Evolutionary conservation across 2,329 filamentous ascomycete genomes (phyloP).

Genomic region (Cercospora brassicicola): DNA sequence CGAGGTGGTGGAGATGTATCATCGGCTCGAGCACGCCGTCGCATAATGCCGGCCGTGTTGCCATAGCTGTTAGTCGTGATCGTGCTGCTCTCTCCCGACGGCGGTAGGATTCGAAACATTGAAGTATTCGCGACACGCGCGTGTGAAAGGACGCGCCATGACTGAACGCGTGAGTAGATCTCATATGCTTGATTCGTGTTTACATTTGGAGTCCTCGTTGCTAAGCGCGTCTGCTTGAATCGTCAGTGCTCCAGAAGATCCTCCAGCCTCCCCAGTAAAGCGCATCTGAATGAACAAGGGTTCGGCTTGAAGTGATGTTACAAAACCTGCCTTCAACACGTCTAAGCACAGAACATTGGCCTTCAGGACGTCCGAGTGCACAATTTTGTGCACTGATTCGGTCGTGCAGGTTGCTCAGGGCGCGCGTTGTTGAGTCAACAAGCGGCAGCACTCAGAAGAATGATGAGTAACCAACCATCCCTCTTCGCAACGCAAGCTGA

Average conservation of each 20-base stretch:
- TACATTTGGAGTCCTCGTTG: neutral
- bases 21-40: neutral
- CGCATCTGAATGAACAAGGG: neutral
- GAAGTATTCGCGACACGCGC: neutral
- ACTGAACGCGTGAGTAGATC: neutral
- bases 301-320: neutral
- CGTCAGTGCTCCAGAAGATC: neutral
- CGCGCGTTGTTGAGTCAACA: neutral
- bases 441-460: neutral
- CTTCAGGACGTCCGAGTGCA: neutral
- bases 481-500: neutral
- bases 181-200: conserved; percentile 1
- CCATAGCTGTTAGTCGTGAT: conserved; percentile 12
- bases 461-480: neutral
- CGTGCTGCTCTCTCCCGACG: conserved; percentile 5
- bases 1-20: neutral
- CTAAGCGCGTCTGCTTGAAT: neutral
- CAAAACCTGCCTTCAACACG: conserved; percentile 1
- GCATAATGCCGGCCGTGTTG: conserved; percentile 10
- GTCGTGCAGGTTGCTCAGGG: neutral
- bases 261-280: neutral
- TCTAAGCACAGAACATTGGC: neutral
- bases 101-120: conserved; percentile 10
- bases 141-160: neutral
- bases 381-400: neutral